Conservation (phyloP, 2,329 filamentous ascomycete genomes). For the Pyrenochaeta sp. region DNA sequence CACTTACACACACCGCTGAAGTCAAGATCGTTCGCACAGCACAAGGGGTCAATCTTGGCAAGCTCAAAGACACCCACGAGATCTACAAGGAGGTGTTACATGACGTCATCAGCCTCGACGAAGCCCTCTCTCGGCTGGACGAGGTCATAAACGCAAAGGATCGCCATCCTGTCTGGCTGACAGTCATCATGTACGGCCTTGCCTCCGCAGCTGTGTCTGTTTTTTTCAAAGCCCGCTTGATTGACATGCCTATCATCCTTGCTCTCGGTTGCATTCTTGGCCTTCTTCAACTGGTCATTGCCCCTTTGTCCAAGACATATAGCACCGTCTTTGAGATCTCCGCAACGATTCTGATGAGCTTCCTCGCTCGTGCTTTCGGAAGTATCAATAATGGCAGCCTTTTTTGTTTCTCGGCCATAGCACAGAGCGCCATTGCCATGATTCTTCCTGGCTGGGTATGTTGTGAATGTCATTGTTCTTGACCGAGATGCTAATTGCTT, state of each 20-base stretch:
- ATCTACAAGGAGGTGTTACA: conserved; percentile 83
- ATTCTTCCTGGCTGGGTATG: conserved; percentile 57
- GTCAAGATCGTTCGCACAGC: conserved; percentile 76
- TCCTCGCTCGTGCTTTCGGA: conserved; percentile 57
- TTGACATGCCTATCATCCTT: conserved; percentile 82
- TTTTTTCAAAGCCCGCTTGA: conserved; percentile 78
- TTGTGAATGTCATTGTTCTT: not conserved
- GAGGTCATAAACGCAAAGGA: conserved; percentile 66
- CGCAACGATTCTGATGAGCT: conserved; percentile 57
- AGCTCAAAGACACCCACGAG: conserved; percentile 75
- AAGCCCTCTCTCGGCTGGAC: conserved; percentile 70
- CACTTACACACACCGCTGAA: conserved; percentile 75
- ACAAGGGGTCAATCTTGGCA: conserved; percentile 76
- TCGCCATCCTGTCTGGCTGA: conserved; percentile 59
- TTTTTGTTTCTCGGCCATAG: conserved; percentile 60
- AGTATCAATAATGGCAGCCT: conserved; percentile 52
- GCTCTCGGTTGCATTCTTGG: conserved; percentile 77
- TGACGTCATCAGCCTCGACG: conserved; percentile 74
- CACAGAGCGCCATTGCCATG: conserved; percentile 59
- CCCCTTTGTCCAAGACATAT: conserved; percentile 76
- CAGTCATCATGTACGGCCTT: conserved; percentile 74
- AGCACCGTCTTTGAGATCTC: conserved; percentile 59
- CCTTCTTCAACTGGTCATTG: conserved; percentile 76
- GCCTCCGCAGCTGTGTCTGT: conserved; percentile 78
- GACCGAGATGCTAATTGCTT: not conserved